These are phyloP conservation scores for Nigrospora oryzae DNA, from an alignment of 2,329 filamentous ascomycete species.

Conservation along the genomic window DNA sequence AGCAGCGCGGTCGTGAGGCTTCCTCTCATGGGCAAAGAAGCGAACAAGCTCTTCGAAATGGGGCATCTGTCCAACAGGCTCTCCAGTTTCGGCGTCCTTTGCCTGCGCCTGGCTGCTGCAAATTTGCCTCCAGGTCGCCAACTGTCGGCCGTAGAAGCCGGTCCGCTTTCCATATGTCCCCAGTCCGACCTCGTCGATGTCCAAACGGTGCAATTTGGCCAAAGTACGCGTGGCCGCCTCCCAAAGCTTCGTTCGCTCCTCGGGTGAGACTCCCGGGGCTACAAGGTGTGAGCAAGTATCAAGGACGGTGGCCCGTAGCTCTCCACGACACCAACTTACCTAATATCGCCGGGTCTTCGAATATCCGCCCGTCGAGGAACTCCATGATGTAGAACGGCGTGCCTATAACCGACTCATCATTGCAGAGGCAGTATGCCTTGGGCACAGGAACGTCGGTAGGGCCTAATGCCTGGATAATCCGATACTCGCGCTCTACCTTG, in stretches of 20 bases:
- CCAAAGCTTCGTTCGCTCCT: slow-evolving; percentile 74
- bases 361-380: slow-evolving; percentile 87
- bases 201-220: slow-evolving; percentile 74
- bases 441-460: slow-evolving; percentile 70
- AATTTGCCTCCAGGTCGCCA: slow-evolving; percentile 74
- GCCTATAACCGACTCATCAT: slow-evolving; percentile 71
- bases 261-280: background rate
- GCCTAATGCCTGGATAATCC: slow-evolving; percentile 77
- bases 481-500: slow-evolving; percentile 92
- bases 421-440: slow-evolving; percentile 74
- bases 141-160: slow-evolving; percentile 75
- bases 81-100: slow-evolving; percentile 66
- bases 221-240: slow-evolving; percentile 73
- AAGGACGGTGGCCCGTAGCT: background rate
- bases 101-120: slow-evolving; percentile 68
- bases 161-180: slow-evolving; percentile 59
- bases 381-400: slow-evolving; percentile 98
- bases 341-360: slow-evolving; percentile 74
- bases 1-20: slow-evolving; percentile 65
- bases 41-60: slow-evolving; percentile 71
- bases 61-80: slow-evolving; percentile 73
- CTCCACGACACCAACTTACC: background rate
- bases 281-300: background rate
- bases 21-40: slow-evolving; percentile 61
- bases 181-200: slow-evolving; percentile 58